Evolutionary conservation across 306 rosid species (phyloP), one percentile per base, ranked within the genome.

Genomic region (Trifolium dubium): DNA sequence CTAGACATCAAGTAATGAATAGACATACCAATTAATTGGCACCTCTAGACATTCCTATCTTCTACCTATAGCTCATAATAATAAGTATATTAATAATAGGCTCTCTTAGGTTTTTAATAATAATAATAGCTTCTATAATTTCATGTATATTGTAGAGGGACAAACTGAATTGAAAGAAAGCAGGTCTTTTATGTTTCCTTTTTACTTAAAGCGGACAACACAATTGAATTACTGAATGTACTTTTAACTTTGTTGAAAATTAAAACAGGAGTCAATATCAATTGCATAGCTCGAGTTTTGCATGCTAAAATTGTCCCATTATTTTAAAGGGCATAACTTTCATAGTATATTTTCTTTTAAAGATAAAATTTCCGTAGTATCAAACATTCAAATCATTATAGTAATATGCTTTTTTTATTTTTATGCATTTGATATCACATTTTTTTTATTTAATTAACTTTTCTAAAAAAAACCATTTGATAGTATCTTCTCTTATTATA

Each of bases 131-230:
- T 1, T 23, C 23, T 23, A 23, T 23, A 23, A 23, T 23, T 23
- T 23, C 23, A 23, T 23, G 1, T 23, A 23, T 23, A 23, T 37
- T 37, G 55, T 54, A 19, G 80, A 78, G 74, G 37, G 80, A 73
- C 85, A 82, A 78, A 67, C 37, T 8, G 29, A 66, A 53, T 69
- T 44, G 74, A 78, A 46, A 78, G 76, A 78, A 73, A 78, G 63
- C 56, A 31, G 13, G 17, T 18, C 28, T 51, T 78, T 64, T 53
- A n/a, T 32, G 28, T 54, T 79, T 73, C 50, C 67, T 51, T 66
- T 73, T 70, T 6, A 28, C 47, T 17, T 40, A 37, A 44, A 28
- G 44, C 18, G 23, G 13, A 71, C 46, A 31, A 72, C 72, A 56
- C 18, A 28, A 47, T 37, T 64, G 35, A 69, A 50, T 61, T 44